These are phyloP conservation scores for Neoboletus subvelutipes DNA, from an alignment of 768 basidiomycete species.

Conservation along the genomic window DNA sequence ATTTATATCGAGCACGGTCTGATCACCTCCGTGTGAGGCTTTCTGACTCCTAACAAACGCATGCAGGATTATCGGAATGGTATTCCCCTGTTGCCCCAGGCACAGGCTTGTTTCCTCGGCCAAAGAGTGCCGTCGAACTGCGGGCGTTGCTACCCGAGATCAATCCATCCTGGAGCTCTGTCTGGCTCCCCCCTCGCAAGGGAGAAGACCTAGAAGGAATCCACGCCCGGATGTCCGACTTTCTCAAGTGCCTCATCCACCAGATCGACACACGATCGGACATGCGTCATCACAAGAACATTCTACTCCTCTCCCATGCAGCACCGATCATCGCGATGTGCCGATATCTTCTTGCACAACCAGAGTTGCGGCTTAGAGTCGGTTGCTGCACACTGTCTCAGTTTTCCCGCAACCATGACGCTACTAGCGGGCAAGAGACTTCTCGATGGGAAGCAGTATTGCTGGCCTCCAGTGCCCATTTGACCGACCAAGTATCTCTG, in stretches of 20 bases:
- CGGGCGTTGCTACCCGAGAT: slow-evolving; percentile 54
- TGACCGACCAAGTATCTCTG: slow-evolving; percentile 52
- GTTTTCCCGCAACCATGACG: slow-evolving; percentile 39
- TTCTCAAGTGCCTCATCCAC: slow-evolving; percentile 51
- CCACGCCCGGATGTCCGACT: slow-evolving; percentile 57
- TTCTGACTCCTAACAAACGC: background rate
- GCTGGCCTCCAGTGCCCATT: slow-evolving; percentile 57
- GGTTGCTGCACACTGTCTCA: slow-evolving; percentile 78
- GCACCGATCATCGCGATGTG: slow-evolving; percentile 71
- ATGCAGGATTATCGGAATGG: slow-evolving; percentile 71
- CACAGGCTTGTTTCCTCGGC: slow-evolving; percentile 76
- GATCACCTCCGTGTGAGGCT: slow-evolving; percentile 10
- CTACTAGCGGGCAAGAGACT: slow-evolving; percentile 33
- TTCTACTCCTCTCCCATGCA: slow-evolving; percentile 72
- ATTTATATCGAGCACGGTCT: slow-evolving; percentile 79
- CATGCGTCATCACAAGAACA: slow-evolving; percentile 41
- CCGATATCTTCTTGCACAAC: slow-evolving; percentile 55
- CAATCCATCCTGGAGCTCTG: slow-evolving; percentile 59
- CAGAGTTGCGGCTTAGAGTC: slow-evolving; percentile 52
- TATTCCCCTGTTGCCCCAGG: slow-evolving; percentile 66
- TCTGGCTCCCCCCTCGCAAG: slow-evolving; percentile 69
- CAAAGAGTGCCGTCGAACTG: slow-evolving; percentile 55
- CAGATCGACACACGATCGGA: slow-evolving; percentile 47
- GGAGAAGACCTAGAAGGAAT: slow-evolving; percentile 68
- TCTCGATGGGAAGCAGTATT: slow-evolving; percentile 44